Evolutionary conservation across 1,284 basidiomycete genomes (phyloP).

Genomic region (Papiliotrema flavescens): DNA sequence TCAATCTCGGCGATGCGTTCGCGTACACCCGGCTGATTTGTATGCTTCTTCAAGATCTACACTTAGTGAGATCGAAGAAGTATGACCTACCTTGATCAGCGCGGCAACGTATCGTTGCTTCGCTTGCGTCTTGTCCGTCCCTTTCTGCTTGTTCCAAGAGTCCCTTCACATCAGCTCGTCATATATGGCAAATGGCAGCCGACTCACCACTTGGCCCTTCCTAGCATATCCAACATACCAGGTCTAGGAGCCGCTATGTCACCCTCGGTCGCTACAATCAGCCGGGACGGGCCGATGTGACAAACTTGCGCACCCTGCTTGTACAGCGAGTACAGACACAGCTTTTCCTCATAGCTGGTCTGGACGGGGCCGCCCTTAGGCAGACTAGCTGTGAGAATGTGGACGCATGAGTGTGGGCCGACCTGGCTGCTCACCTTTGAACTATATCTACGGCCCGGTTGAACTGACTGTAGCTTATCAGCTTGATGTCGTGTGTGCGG

Average conservation of each 20-base stretch:
- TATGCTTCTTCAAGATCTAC: slow-evolving; percentile 75
- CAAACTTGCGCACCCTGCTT: slow-evolving; percentile 68
- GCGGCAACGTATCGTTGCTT: slow-evolving; percentile 88
- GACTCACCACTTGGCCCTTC: slow-evolving; percentile 83
- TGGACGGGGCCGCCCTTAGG: slow-evolving; percentile 95
- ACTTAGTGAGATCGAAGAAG: not conserved
- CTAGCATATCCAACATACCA: slow-evolving; percentile 66
- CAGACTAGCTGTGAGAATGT: slow-evolving; percentile 50
- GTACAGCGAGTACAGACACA: slow-evolving; percentile 91
- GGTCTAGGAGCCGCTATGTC: slow-evolving; percentile 36
- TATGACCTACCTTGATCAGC: slow-evolving; percentile 63
- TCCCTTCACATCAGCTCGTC: slow-evolving; percentile 60
- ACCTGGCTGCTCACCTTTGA: slow-evolving; percentile 53
- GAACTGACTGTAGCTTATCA: slow-evolving; percentile 59
- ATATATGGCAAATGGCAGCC: slow-evolving; percentile 22
- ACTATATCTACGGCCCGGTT: slow-evolving; percentile 92
- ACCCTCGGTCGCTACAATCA: slow-evolving; percentile 39
- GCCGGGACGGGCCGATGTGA: not conserved
- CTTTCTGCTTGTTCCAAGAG: slow-evolving; percentile 88
- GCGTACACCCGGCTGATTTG: slow-evolving; percentile 72
- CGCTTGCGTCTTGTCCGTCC: slow-evolving; percentile 71
- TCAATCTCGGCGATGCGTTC: slow-evolving; percentile 79
- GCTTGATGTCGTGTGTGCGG: not conserved
- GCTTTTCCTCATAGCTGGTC: slow-evolving; percentile 93
- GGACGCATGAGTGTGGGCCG: not conserved